Conservation (phyloP, 495 filamentous ascomycete genomes). For the Friedmanniomyces simplex region DNA sequence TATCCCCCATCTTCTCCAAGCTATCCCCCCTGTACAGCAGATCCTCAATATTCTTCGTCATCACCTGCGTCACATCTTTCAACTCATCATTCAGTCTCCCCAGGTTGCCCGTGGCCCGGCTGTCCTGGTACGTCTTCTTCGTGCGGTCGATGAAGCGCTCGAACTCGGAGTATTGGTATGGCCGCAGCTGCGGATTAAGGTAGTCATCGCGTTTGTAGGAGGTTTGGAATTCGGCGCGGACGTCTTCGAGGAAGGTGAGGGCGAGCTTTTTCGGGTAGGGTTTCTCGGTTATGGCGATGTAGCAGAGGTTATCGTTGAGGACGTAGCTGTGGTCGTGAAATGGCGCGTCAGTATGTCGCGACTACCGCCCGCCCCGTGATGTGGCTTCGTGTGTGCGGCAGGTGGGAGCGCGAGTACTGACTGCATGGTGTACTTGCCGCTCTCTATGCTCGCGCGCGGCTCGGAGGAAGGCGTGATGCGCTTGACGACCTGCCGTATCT, state of each 20-base stretch:
- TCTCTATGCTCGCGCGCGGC: constrained; percentile 84
- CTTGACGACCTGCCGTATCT: constrained; percentile 82
- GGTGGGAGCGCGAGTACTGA: constrained; percentile 33
- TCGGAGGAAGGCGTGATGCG: constrained; percentile 78
- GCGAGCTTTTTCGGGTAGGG: constrained; percentile 97
- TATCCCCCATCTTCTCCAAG: constrained; percentile 94
- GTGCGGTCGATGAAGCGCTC: constrained; percentile 93
- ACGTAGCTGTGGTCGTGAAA: constrained; percentile 53
- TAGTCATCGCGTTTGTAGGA: constrained; percentile 67
- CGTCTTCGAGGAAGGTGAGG: constrained; percentile 94
- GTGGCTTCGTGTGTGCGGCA: neutral
- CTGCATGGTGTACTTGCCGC: constrained; percentile 77
- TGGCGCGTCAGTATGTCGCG: neutral
- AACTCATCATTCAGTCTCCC: constrained; percentile 91
- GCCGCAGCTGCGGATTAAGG: constrained; percentile 61
- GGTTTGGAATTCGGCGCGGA: constrained; percentile 77
- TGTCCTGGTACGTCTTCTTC: constrained; percentile 89
- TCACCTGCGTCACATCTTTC: constrained; percentile 94
- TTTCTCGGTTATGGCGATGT: constrained; percentile 82
- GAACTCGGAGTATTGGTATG: constrained; percentile 95
- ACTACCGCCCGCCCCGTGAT: neutral
- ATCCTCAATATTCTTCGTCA: constrained; percentile 99
- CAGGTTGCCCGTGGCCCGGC: constrained; percentile 74
- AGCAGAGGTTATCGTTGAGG: constrained; percentile 71
- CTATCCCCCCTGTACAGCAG: constrained; percentile 89